These are phyloP conservation scores for Rhodocollybia butyracea DNA, from an alignment of 768 basidiomycete species.

Conservation along the genomic window DNA sequence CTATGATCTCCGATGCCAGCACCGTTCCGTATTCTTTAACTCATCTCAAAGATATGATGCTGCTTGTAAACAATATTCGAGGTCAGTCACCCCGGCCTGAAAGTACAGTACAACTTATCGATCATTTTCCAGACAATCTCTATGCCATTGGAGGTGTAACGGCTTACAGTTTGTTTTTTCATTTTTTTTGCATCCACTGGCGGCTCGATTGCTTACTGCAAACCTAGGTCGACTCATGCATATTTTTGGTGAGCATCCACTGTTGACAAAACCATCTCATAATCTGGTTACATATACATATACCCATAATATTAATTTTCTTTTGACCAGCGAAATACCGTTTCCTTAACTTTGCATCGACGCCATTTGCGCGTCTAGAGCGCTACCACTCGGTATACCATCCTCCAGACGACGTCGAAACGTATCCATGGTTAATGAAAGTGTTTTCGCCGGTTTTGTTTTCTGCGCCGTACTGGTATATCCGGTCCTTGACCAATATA, in stretches of 20 bases:
- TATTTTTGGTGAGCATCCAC: slow-evolving; percentile 38
- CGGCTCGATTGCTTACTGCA: not conserved
- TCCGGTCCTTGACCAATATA: slow-evolving; percentile 41
- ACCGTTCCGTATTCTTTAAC: slow-evolving; percentile 33
- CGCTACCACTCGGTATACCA: slow-evolving; percentile 41
- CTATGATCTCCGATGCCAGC: slow-evolving; percentile 32
- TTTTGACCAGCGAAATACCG: slow-evolving; percentile 27
- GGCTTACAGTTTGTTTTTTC: slow-evolving; percentile 11
- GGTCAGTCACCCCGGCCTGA: slow-evolving; percentile 22
- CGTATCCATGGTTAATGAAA: slow-evolving; percentile 38
- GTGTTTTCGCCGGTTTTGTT: slow-evolving; percentile 43
- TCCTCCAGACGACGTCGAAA: slow-evolving; percentile 12
- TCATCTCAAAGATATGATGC: slow-evolving; percentile 35
- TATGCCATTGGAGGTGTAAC: slow-evolving; percentile 13
- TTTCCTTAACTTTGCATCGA: slow-evolving; percentile 42
- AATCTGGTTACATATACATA: no score
- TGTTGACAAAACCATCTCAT: no score
- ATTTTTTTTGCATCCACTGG: slow-evolving; percentile 2
- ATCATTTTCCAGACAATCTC: slow-evolving; percentile 24
- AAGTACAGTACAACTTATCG: not conserved
- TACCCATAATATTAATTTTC: no score
- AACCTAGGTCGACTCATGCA: slow-evolving; percentile 40
- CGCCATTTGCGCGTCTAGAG: slow-evolving; percentile 42
- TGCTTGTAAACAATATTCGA: slow-evolving; percentile 31
- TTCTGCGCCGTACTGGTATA: slow-evolving; percentile 44